phyloP scores from a whole-genome alignment of 768 basidiomycete species.

The Pleurotus giganteus region DNA sequence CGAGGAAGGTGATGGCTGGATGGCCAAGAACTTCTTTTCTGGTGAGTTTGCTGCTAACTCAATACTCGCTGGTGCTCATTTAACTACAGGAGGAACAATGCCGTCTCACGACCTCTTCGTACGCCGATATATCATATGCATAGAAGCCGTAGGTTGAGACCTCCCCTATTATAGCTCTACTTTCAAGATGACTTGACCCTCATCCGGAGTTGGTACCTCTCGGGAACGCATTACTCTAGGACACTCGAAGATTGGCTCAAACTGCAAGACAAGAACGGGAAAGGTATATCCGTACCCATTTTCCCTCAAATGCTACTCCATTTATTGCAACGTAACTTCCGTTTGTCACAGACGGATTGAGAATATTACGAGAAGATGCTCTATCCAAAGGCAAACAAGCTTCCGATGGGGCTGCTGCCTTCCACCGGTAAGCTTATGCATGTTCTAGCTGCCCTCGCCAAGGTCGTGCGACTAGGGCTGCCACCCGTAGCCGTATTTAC shows the following conservation, averaged over 20 bases:
- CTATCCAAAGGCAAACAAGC: constrained; percentile 16
- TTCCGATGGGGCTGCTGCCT: constrained; percentile 5
- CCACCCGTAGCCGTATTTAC: too few species aligned
- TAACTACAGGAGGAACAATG: constrained; percentile 61
- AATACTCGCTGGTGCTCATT: neutral
- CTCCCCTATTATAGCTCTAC: constrained; percentile 39
- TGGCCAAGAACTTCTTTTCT: constrained; percentile 72
- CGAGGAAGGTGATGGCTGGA: constrained; percentile 69
- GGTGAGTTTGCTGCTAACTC: constrained; percentile 26
- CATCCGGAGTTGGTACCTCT: constrained; percentile 57
- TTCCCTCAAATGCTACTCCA: neutral
- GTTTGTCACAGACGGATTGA: constrained; percentile 21
- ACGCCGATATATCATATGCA: constrained; percentile 12
- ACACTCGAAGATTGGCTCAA: constrained; percentile 68
- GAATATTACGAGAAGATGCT: constrained; percentile 33
- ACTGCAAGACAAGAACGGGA: constrained; percentile 51
- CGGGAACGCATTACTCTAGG: constrained; percentile 61
- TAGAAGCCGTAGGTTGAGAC: neutral
- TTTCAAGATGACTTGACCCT: constrained; percentile 65
- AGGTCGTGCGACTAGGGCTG: too few species aligned
- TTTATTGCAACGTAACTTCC: neutral
- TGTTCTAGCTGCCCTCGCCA: too few species aligned
- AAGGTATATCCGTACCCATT: constrained; percentile 22
- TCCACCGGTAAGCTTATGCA: neutral
- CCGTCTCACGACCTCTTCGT: constrained; percentile 63